Conservation (phyloP, 2,329 filamentous ascomycete genomes). For the Cytospora piceicola region DNA sequence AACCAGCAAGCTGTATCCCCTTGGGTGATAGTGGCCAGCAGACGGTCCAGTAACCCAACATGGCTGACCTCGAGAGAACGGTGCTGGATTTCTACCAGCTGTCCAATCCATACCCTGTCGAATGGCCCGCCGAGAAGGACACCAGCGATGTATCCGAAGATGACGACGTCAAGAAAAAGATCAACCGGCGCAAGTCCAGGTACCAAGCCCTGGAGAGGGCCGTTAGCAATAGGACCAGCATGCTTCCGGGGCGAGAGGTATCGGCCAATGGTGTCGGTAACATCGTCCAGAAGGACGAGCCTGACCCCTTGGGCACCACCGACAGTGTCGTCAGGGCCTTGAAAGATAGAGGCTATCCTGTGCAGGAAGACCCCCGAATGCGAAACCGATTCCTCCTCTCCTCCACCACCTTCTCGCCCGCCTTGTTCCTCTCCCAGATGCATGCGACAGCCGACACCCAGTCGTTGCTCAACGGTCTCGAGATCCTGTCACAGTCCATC, state of each 20-base stretch:
- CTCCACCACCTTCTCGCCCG: slow-evolving; percentile 92
- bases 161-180: slow-evolving; percentile 54
- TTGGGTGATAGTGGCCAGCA: slow-evolving; percentile 6
- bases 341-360: slow-evolving; percentile 73
- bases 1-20: background rate
- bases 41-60: slow-evolving; percentile 37
- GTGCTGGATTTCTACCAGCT: slow-evolving; percentile 92
- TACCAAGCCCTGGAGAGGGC: slow-evolving; percentile 84
- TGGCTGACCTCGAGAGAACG: slow-evolving; percentile 74
- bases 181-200: slow-evolving; percentile 70
- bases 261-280: slow-evolving; percentile 70
- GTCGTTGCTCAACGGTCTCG: slow-evolving; percentile 77
- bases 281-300: slow-evolving; percentile 86
- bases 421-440: slow-evolving; percentile 88
- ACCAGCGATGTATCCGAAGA: slow-evolving; percentile 69
- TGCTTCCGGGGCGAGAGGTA: slow-evolving; percentile 69
- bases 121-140: slow-evolving; percentile 86
- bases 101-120: slow-evolving; percentile 73
- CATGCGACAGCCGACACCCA: slow-evolving; percentile 86
- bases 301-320: slow-evolving; percentile 85
- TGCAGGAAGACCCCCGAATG: slow-evolving; percentile 81
- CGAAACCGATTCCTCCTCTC: slow-evolving; percentile 90
- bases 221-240: slow-evolving; percentile 69
- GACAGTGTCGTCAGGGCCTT: slow-evolving; percentile 85
- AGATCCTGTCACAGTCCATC: slow-evolving; percentile 86